phyloP scores from a whole-genome alignment of 2,329 filamentous ascomycete species.

The Botryotinia convoluta region DNA sequence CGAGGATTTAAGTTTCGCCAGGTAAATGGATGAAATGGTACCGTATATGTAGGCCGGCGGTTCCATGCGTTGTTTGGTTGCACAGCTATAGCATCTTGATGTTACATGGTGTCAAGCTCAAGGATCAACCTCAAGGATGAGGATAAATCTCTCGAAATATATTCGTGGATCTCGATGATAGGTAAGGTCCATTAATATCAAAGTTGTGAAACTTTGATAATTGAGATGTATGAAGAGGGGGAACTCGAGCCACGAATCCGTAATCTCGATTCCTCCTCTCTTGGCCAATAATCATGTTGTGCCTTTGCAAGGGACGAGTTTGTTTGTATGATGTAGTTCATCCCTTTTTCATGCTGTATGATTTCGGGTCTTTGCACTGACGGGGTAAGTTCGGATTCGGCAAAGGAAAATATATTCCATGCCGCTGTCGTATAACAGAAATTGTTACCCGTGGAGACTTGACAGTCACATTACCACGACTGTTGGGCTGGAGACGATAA shows the following conservation, averaged over 20 bases:
- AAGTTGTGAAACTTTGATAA: conserved; percentile 1
- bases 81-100: conserved; percentile 6
- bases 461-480: conserved; percentile 10
- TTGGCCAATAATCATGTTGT: conserved; percentile 12
- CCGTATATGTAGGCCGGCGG: conserved; percentile 18
- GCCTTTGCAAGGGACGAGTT: conserved; percentile 3
- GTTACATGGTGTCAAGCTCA: conserved; percentile 6
- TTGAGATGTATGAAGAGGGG: conserved; percentile 3
- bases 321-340: conserved; percentile 13
- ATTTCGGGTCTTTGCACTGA: conserved; percentile 12
- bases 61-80: conserved; percentile 14
- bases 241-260: neutral
- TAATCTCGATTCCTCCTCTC: neutral
- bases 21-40: conserved; percentile 17
- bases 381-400: conserved; percentile 8
- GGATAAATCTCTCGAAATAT: neutral
- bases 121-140: conserved; percentile 8
- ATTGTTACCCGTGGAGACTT: conserved; percentile 8
- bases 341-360: conserved; percentile 16
- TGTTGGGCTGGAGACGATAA: conserved; percentile 1
- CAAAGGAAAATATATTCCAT: conserved; percentile 12
- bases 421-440: conserved; percentile 11
- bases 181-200: neutral
- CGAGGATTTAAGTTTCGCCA: conserved; percentile 4
- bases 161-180: conserved; percentile 20